A percentile compares a stretch with the other conserved stretches of the same genome.
Conservation (phyloP, 495 filamentous ascomycete species). For the Thermochaetoides thermophila region DNA sequence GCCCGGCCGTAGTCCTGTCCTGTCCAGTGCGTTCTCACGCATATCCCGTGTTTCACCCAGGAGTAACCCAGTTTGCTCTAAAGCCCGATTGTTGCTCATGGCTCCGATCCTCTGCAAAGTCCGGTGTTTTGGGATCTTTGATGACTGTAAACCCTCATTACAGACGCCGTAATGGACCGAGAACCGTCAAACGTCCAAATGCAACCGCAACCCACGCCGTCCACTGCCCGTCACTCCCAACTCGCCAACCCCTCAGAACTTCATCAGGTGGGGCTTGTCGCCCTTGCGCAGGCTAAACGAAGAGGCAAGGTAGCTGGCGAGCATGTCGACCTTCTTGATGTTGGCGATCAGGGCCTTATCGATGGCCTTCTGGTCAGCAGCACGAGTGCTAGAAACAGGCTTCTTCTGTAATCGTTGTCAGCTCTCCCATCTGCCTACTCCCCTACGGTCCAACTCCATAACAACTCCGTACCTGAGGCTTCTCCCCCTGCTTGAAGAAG, state of each 20-base stretch:
- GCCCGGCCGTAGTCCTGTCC: conserved; percentile 6
- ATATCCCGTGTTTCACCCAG: conserved; percentile 10
- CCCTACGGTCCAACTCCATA: neutral
- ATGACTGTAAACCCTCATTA: conserved; percentile 44
- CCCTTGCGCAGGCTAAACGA: conserved; percentile 94
- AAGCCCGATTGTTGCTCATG: conserved; percentile 15
- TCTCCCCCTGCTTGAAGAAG: conserved; percentile 98
- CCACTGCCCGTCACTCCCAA: conserved; percentile 33
- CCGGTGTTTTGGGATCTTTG: conserved; percentile 26
- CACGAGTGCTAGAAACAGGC: conserved; percentile 72
- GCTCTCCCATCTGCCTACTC: conserved; percentile 1
- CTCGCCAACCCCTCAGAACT: conserved; percentile 36
- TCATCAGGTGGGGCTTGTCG: conserved; percentile 97
- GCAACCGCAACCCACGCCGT: conserved; percentile 41
- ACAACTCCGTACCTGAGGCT: conserved; percentile 63
- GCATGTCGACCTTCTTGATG: conserved; percentile 91
- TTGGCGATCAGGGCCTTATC: conserved; percentile 81
- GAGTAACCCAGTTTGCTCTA: conserved; percentile 11
- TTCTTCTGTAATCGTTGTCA: conserved; percentile 65
- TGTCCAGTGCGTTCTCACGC: conserved; percentile 8
- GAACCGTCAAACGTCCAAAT: conserved; percentile 42
- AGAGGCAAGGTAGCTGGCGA: conserved; percentile 77
- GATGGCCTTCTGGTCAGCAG: conserved; percentile 90
- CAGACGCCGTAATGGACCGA: conserved; percentile 44
- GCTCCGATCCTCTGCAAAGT: conserved; percentile 21